Percentiles rank a stretch among this genome's conserved stretches.
phyloP scores from a whole-genome alignment of 495 filamentous ascomycete genomes.

The Daldinia vernicosa region DNA sequence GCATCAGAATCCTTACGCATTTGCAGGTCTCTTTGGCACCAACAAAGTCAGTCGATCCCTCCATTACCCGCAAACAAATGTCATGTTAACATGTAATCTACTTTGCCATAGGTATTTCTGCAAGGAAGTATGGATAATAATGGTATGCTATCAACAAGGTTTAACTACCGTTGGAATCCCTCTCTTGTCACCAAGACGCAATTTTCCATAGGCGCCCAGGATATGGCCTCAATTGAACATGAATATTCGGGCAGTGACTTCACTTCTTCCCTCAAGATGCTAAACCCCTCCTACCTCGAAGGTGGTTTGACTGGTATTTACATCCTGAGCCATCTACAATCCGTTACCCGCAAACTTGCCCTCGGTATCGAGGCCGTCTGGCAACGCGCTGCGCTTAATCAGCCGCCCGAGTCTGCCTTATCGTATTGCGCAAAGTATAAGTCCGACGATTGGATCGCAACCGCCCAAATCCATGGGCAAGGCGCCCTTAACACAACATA shows the following conservation, averaged over 20 bases:
- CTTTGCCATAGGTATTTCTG: slow-evolving; percentile 78
- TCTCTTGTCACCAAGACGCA: slow-evolving; percentile 83
- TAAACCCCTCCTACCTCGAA: slow-evolving; percentile 93
- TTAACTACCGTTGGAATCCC: slow-evolving; percentile 87
- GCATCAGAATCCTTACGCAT: slow-evolving; percentile 89
- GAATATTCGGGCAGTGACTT: slow-evolving; percentile 95
- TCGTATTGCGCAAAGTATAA: slow-evolving; percentile 93
- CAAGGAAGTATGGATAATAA: slow-evolving; percentile 96
- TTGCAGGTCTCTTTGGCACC: slow-evolving; percentile 91
- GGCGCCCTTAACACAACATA: slow-evolving; percentile 90
- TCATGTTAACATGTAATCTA: slow-evolving; percentile 12
- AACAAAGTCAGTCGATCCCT: slow-evolving; percentile 72
- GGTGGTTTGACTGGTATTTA: slow-evolving; percentile 93
- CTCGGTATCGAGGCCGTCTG: slow-evolving; percentile 92
- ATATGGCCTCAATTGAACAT: slow-evolving; percentile 88
- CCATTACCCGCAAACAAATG: neutral
- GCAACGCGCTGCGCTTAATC: slow-evolving; percentile 80
- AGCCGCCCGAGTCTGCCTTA: slow-evolving; percentile 82
- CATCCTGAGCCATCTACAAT: slow-evolving; percentile 94
- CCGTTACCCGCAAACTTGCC: slow-evolving; percentile 85
- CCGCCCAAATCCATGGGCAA: slow-evolving; percentile 82
- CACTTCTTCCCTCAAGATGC: slow-evolving; percentile 84
- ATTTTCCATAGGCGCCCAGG: slow-evolving; percentile 75
- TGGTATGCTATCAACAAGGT: slow-evolving; percentile 78
- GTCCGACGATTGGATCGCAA: slow-evolving; percentile 88